phyloP scores from a whole-genome alignment of 1,284 basidiomycete species.

The Cerioporus squamosus region DNA sequence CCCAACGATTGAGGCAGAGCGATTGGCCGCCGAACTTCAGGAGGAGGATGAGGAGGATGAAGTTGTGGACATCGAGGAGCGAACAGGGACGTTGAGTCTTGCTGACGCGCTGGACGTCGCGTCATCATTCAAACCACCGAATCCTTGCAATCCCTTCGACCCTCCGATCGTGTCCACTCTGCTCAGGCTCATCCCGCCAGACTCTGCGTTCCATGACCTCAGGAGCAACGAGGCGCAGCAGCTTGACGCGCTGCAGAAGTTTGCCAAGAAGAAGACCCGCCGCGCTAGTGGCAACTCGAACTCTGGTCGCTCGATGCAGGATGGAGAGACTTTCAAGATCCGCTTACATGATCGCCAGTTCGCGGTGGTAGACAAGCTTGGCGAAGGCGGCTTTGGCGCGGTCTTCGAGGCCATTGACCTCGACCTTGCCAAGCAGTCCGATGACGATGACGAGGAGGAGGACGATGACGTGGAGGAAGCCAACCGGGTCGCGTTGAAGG shows the following conservation, averaged over 20 bases:
- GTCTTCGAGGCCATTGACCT: conserved; percentile 85
- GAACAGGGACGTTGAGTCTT: conserved; percentile 64
- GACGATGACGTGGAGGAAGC: conserved; percentile 62
- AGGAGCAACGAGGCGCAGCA: conserved; percentile 55
- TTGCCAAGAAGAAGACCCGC: conserved; percentile 55
- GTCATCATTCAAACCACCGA: conserved; percentile 71
- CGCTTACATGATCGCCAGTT: conserved; percentile 66
- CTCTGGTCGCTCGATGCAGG: conserved; percentile 43
- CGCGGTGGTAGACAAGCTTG: conserved; percentile 84
- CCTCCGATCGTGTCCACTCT: conserved; percentile 67
- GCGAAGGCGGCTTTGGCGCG: conserved; percentile 95
- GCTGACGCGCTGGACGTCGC: conserved; percentile 63
- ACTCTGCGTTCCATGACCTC: conserved; percentile 72
- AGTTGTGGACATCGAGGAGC: conserved; percentile 49
- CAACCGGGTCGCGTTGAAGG: conserved; percentile 86
- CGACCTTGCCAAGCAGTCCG: conserved; percentile 35
- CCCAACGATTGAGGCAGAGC: conserved; percentile 48
- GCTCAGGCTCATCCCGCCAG: conserved; percentile 69
- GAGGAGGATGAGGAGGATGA: conserved; percentile 36
- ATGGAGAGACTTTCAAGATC: conserved; percentile 49
- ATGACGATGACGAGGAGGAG: conserved; percentile 52
- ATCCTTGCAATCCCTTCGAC: conserved; percentile 91
- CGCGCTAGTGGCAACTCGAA: conserved; percentile 53
- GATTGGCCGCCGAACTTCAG: conserved; percentile 36
- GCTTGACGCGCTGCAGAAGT: conserved; percentile 72